Base-by-base conservation (phyloP, 106 monocot genomes). In the Hemerocallis citrina region DNA sequence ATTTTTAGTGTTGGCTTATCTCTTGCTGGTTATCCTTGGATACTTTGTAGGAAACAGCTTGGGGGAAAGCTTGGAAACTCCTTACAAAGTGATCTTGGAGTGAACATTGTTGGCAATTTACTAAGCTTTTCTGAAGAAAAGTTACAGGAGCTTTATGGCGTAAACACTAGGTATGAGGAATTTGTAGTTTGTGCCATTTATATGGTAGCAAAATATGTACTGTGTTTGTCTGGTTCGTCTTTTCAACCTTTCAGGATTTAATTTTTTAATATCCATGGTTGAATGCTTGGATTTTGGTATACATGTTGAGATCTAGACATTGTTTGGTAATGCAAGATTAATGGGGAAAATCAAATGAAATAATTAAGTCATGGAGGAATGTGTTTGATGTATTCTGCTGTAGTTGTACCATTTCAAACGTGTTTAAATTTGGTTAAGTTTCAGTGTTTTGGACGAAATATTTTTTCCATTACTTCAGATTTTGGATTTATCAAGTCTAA, bases 61-160 rank as follows among this genome's bases (percentile, higher is more conserved):
- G 98, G 98, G 57, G 98, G 98, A 44, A 98, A 98, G 57, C 80
- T 98, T 42, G 98, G 98, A 23, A 85, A 68, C 57, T 88, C 98
- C 29, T 66, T 98, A 56, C 87, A 88, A 63, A 71, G 48, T 70
- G 88, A 92, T 39, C 98, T 92, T 88, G 88, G 88, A 57, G 75
- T 92, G 13, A 74, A 77, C 17, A 73, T 77, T 67, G 77, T 92
- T 62, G 91, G 98, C 16, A 85, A 98, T 78, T 66, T 98, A n/a
- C 73, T 92, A 55, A 57, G 73, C 13, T 92, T 82, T 66, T 59
- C 88, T 42, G 70, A 78, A 67, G 79, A 81, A 48, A 98, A 82
- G 66, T 70, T 98, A 52, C 88, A 92, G 69, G 79, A 92, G 59
- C 63, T 37, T 49, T 92, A 98, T 77, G 98, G 98, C 39, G 43